Conservation (phyloP, 2,329 filamentous ascomycete species). For the Aureobasidium sp. region DNA sequence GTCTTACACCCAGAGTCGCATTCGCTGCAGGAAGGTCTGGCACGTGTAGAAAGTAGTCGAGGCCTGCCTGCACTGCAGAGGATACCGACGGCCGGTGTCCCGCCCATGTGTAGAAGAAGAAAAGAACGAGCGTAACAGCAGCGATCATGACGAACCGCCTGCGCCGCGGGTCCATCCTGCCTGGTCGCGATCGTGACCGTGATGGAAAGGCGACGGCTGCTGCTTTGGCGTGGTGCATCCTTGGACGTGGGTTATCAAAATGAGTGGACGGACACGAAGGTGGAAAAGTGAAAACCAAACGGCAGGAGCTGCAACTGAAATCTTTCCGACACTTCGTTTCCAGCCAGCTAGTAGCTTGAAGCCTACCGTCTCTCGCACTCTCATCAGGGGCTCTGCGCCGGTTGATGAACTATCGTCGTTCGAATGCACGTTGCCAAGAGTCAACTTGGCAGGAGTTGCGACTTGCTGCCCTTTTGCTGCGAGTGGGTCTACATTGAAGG, state of each 20-base stretch:
- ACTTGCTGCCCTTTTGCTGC: not conserved
- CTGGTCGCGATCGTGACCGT: not conserved
- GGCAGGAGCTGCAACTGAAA: not conserved
- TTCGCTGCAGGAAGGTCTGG: conserved; percentile 13
- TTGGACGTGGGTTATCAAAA: not conserved
- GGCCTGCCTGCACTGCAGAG: not conserved
- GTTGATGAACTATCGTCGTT: not conserved
- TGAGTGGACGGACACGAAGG: not conserved
- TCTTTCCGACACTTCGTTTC: not conserved
- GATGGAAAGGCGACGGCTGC: not conserved
- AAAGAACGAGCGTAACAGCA: not conserved
- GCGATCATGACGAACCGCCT: not conserved
- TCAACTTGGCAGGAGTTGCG: conserved; percentile 3
- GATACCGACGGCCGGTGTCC: not conserved
- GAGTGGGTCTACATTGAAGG: not conserved
- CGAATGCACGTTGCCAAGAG: conserved; percentile 6
- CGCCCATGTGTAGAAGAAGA: not conserved
- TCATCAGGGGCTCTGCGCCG: not conserved
- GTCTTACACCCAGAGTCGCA: conserved; percentile 15
- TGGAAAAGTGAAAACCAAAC: conserved; percentile 4
- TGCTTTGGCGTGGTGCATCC: conserved; percentile 2
- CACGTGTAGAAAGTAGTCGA: conserved; percentile 5
- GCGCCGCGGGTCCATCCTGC: not conserved
- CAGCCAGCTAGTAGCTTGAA: not conserved
- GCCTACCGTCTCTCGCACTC: not conserved